Conservation (phyloP, 139 green algal species). For the Chlorella sp. region DNA sequence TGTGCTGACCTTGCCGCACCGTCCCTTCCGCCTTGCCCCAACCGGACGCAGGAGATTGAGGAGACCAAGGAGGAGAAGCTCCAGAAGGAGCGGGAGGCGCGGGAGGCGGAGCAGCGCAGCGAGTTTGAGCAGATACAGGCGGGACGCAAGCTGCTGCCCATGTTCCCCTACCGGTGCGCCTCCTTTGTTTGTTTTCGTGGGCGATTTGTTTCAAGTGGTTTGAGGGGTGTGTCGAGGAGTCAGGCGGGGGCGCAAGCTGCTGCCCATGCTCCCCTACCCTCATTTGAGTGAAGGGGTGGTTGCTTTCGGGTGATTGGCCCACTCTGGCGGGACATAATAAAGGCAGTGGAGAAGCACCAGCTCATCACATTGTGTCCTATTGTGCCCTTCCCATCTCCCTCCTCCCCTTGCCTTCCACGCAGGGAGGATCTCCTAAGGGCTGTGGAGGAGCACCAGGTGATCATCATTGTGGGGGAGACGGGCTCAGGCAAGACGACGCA, state of each 20-base stretch:
- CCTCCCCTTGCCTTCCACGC: background rate
- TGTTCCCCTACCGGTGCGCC: constrained; percentile 77
- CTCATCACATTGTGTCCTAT: no score
- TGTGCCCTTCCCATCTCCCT: background rate
- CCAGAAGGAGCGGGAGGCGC: constrained; percentile 56
- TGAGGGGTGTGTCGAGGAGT: no score
- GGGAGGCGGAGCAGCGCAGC: constrained; percentile 52
- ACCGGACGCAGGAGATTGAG: constrained; percentile 30
- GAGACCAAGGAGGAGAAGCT: constrained; percentile 64
- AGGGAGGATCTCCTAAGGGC: constrained; percentile 79
- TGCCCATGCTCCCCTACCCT: no score
- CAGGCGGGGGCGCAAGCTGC: no score
- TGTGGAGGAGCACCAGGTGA: constrained; percentile 89
- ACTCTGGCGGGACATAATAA: no score
- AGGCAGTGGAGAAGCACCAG: no score
- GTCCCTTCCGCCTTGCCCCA: background rate
- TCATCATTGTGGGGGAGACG: constrained; percentile 98
- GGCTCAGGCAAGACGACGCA: constrained; percentile 94
- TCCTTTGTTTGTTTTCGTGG: no score
- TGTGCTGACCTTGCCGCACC: background rate
- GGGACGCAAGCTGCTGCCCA: constrained; percentile 83
- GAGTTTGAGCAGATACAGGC: constrained; percentile 81
- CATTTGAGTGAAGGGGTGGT: no score
- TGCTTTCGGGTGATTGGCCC: no score
- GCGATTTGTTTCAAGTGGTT: no score